Percentiles rank a stretch among this genome's conserved stretches.
These are phyloP conservation scores for Choiromyces venosus DNA, from an alignment of 495 filamentous ascomycete genomes.

Conservation along the genomic window DNA sequence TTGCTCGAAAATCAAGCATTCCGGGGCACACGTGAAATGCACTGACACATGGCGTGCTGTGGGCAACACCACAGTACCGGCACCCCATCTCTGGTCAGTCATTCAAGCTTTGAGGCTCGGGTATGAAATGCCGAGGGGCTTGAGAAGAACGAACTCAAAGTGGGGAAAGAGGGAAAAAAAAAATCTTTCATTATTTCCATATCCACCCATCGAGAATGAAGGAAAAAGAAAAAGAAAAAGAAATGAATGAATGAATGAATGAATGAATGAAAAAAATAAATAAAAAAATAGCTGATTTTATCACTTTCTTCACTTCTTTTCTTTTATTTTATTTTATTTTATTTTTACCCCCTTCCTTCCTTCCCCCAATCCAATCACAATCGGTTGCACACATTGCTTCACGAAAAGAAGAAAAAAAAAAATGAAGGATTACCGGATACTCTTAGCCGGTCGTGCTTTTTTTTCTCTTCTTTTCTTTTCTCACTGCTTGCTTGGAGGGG, in stretches of 20 bases:
- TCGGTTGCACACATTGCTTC: not conserved
- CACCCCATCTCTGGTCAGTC: not conserved
- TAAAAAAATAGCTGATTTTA: not conserved
- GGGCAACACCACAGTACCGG: not conserved
- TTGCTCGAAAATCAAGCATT: no score
- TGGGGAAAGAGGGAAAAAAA: not conserved
- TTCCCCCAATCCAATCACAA: no score
- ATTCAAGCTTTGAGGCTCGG: not conserved
- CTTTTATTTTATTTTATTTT: not conserved
- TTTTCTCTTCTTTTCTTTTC: not conserved
- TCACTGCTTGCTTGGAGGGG: not conserved
- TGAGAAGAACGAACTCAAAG: not conserved
- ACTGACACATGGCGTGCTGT: not conserved
- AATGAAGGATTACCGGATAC: not conserved
- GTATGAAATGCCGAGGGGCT: no score
- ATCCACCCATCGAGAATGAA: not conserved
- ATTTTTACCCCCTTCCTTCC: not conserved
- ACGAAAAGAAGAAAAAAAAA: no score
- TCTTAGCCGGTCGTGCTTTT: not conserved
- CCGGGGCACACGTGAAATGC: not conserved
- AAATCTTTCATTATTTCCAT: not conserved
- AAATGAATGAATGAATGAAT: not conserved
- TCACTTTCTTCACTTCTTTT: not conserved
- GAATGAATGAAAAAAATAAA: not conserved
- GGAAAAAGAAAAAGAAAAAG: not conserved